Evolutionary conservation across 352 stramenopile species (phyloP).

Genomic region (Pythium rhizo-oryzae): DNA sequence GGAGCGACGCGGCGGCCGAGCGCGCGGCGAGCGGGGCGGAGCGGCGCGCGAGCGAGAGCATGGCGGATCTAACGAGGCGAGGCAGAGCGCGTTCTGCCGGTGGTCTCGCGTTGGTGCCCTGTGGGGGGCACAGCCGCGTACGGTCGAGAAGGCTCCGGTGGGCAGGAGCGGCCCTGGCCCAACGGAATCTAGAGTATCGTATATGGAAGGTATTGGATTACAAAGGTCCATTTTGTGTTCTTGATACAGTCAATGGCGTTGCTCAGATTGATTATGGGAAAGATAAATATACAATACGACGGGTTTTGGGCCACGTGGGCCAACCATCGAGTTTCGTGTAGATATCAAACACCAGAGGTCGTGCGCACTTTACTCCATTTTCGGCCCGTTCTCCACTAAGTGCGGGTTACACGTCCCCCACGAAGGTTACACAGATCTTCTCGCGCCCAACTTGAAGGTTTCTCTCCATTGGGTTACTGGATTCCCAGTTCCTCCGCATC

Average conservation of each 20-base stretch:
- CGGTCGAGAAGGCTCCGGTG: constrained; percentile 16
- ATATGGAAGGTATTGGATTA: background rate
- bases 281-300: background rate
- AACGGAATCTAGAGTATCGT: background rate
- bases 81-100: constrained; percentile 10
- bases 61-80: background rate
- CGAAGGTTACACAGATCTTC: constrained; percentile 12
- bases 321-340: background rate
- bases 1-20: constrained; percentile 28
- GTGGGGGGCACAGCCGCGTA: constrained; percentile 1
- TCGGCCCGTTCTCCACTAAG: too few relatives aligned
- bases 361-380: too few relatives aligned
- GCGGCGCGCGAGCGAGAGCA: constrained; percentile 30
- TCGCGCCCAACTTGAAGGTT: constrained; percentile 15
- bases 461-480: background rate
- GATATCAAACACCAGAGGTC: background rate
- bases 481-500: background rate
- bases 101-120: background rate
- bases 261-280: background rate
- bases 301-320: background rate
- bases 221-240: background rate
- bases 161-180: constrained; percentile 8
- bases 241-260: too few relatives aligned
- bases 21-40: constrained; percentile 19
- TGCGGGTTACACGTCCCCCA: constrained; percentile 1